Base-by-base conservation (phyloP, 768 basidiomycete species). In the Gyrodon lividus region DNA sequence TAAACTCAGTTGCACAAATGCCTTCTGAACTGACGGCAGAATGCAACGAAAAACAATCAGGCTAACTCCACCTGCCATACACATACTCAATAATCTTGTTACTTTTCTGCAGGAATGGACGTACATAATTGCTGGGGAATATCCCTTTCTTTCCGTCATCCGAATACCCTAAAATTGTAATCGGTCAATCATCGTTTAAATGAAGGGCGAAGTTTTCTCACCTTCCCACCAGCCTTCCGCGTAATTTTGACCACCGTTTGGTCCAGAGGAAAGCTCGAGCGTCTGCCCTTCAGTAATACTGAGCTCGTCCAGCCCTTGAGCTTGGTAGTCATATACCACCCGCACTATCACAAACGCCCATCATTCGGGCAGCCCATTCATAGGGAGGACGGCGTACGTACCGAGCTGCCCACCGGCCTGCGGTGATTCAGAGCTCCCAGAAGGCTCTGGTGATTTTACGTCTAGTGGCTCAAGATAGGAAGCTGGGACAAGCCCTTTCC, bases 221-320 rank as follows among this genome's bases (percentile, higher is more conserved):
- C 89, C 90, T 83, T 92, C 89, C 84, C 86, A 92, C 90, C 90
- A 92, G 24, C 87, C 89, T 48, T 87, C 82, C 24, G 79, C 86
- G 62, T 84, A 87, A 59, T 81, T 73, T 63, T 80, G 77, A 16
- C 88, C 87, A 19, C 82, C 85, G 17, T 71, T 67, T 19, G 77
- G 73, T 2, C 82, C 85, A 24, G 70, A 74, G n/a, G 86, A 80
- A 54, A 92, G 74, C 59, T 85, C 80, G 44, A 91, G 70, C 35
- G 76, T 57, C 54, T 83, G 79, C 5, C 86, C 87, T 60, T 81
- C 86, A 39, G 65, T 65, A 33, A 92, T 72, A 47, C 68, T 72
- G 9, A 92, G 67, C 59, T 92, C 90, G 59, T 89, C 89, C 6
- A 78, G 65, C 17, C 87, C 89, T 59, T 83, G 83, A 3, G 92